phyloP scores from a whole-genome alignment of 1,139 yeast genomes.

The Suhomyces taliae region DNA sequence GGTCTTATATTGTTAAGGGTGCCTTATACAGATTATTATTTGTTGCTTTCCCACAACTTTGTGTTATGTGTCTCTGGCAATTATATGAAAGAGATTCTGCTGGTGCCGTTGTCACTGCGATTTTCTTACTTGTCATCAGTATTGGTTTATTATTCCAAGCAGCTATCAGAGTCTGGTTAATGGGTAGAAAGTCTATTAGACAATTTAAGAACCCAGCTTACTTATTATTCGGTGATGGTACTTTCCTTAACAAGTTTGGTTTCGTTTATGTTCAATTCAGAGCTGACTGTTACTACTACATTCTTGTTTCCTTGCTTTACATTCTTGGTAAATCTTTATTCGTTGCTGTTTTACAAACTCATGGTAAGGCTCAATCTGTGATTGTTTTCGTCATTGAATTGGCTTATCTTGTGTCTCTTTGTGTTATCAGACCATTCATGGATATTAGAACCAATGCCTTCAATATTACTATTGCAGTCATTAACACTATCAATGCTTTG shows the following conservation, averaged over 20 bases:
- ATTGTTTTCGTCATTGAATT: slow-evolving; percentile 76
- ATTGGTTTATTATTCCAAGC: slow-evolving; percentile 70
- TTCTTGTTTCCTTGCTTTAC: slow-evolving; percentile 62
- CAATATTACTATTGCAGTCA: slow-evolving; percentile 80
- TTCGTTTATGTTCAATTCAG: slow-evolving; percentile 88
- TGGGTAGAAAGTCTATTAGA: slow-evolving; percentile 70
- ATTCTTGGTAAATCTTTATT: slow-evolving; percentile 73
- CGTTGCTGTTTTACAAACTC: slow-evolving; percentile 79
- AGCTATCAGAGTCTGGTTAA: slow-evolving; percentile 62
- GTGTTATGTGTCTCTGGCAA: slow-evolving; percentile 86
- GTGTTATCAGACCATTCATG: slow-evolving; percentile 84
- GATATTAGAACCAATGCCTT: slow-evolving; percentile 91
- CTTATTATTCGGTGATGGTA: slow-evolving; percentile 79
- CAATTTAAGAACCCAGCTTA: slow-evolving; percentile 92
- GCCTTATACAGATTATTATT: slow-evolving; percentile 78
- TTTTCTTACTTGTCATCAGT: slow-evolving; percentile 58
- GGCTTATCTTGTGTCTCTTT: slow-evolving; percentile 59
- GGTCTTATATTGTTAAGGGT: slow-evolving; percentile 85
- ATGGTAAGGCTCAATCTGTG: slow-evolving; percentile 81
- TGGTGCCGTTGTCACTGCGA: slow-evolving; percentile 79
- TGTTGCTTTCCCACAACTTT: slow-evolving; percentile 83
- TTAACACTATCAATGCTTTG: slow-evolving; percentile 77
- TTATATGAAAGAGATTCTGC: slow-evolving; percentile 79
- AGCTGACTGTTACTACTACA: slow-evolving; percentile 85
- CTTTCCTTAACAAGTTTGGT: slow-evolving; percentile 83